Evolutionary conservation across 1,284 basidiomycete genomes (phyloP).

Genomic region (Thecaphora thlaspeos): DNA sequence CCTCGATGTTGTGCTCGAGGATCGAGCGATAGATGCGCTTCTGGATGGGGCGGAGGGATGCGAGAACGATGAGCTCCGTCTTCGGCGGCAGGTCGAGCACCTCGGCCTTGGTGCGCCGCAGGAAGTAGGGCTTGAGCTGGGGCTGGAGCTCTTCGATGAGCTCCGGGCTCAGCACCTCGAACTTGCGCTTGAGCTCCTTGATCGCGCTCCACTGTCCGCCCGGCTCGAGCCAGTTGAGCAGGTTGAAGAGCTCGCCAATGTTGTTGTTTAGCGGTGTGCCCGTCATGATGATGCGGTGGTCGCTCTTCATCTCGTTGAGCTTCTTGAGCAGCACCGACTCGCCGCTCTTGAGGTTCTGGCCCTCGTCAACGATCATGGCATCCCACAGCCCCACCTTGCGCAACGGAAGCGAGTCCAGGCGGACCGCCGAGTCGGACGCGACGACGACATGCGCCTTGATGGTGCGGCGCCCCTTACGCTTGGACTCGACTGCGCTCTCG

Average conservation of each 20-base stretch:
- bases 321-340: constrained; percentile 78
- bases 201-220: constrained; percentile 36
- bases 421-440: constrained; percentile 28
- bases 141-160: constrained; percentile 69
- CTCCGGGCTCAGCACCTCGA: constrained; percentile 45
- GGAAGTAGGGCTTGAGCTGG: constrained; percentile 80
- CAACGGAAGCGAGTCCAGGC: constrained; percentile 58
- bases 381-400: constrained; percentile 85
- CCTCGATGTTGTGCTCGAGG: constrained; percentile 38
- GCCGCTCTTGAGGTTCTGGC: constrained; percentile 67
- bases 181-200: constrained; percentile 27
- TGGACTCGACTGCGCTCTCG: constrained; percentile 49
- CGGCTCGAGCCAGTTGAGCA: constrained; percentile 40
- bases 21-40: constrained; percentile 75
- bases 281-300: constrained; percentile 86
- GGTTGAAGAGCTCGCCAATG: constrained; percentile 68
- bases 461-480: constrained; percentile 4
- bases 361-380: constrained; percentile 85
- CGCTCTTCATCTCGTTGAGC: constrained; percentile 73
- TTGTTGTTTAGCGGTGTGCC: constrained; percentile 96
- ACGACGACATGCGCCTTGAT: constrained; percentile 45
- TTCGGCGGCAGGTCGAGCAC: constrained; percentile 89
- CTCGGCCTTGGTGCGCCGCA: constrained; percentile 87
- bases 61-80: constrained; percentile 75
- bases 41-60: constrained; percentile 83